Evolutionary conservation across 2,329 filamentous ascomycete genomes (phyloP).

Genomic region (Colletotrichum navitas): DNA sequence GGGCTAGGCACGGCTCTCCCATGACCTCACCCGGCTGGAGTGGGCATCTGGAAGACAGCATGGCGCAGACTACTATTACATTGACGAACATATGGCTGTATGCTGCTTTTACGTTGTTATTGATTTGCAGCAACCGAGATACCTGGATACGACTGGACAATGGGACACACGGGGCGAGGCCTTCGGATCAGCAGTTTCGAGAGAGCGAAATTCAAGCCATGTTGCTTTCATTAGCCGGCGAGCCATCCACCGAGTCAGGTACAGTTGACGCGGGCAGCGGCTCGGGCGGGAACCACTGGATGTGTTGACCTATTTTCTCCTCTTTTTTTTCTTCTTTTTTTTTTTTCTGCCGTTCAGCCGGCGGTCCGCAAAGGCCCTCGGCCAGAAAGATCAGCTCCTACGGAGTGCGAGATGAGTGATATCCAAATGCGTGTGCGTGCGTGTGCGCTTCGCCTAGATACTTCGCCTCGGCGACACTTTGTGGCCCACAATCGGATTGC

Average conservation of each 20-base stretch:
- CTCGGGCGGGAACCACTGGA: conserved; percentile 23
- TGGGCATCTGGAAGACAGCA: conserved; percentile 34
- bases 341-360: conserved; percentile 14
- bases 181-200: conserved; percentile 26
- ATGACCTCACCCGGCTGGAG: conserved; percentile 7
- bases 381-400: not conserved
- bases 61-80: conserved; percentile 22
- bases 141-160: conserved; percentile 35
- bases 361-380: conserved; percentile 26
- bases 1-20: conserved; percentile 4
- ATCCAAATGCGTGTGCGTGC: not conserved
- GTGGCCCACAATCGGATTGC: conserved; percentile 1
- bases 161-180: conserved; percentile 19
- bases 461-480: not conserved
- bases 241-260: conserved; percentile 18
- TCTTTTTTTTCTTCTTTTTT: conserved; percentile 8
- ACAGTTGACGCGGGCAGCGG: conserved; percentile 8
- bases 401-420: conserved; percentile 19
- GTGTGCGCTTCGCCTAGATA: not conserved
- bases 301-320: conserved; percentile 10
- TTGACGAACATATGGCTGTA: conserved; percentile 34
- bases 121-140: conserved; percentile 39
- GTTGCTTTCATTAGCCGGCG: conserved; percentile 27
- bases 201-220: conserved; percentile 37
- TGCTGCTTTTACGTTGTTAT: conserved; percentile 27